Base-by-base conservation (phyloP, 352 stramenopile species). In the Phytophthora pluvialis region DNA sequence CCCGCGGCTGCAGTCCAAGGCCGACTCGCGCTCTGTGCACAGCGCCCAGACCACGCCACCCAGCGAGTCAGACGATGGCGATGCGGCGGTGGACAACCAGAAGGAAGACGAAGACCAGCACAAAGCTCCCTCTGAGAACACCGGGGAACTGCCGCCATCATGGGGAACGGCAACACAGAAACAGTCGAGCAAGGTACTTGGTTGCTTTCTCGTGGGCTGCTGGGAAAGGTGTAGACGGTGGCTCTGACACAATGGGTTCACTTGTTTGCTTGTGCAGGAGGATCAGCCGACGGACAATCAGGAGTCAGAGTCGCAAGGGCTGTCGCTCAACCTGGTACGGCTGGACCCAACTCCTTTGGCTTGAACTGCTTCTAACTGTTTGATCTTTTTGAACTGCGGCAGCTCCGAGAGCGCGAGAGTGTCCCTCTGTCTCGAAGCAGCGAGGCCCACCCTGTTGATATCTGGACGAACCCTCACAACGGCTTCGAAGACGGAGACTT, bases 51-150 rank as follows among this genome's bases (percentile, higher is more conserved):
- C 51, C 9, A 72, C 61, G 8, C 55, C 60, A 13, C 60, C 57
- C 1, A 78, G 48, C 28, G 66, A 72, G 42, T 63, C 64, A 45
- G 60, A 74, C 13, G 67, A 71, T 35, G 54, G 67, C 15, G 67
- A 72, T 25, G 18, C 48, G n/a, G 33, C 33, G 12, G 70, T 78
- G 25, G 70, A 76, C 64, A 84, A 81, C 55, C 76, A 84, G 46
- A 69, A 67, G 45, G 66, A 81, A 60, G 58, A 71, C 8, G 43
- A 79, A 45, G 58, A 55, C 18, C 28, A 63, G 10, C 18, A 44
- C 16, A 42, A 70, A 10, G 9, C 31, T 18, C 11, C 54, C 64
- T 65, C 64, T 70, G 43, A 67, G 52, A 71, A 59, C 7, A 40
- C 26, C 5, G 33, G n/a, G 32, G 43, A 72, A 3, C 42, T 56